Conservation (phyloP, 192 early-diverging fungal genomes). For the Obelidium mucronatum region DNA sequence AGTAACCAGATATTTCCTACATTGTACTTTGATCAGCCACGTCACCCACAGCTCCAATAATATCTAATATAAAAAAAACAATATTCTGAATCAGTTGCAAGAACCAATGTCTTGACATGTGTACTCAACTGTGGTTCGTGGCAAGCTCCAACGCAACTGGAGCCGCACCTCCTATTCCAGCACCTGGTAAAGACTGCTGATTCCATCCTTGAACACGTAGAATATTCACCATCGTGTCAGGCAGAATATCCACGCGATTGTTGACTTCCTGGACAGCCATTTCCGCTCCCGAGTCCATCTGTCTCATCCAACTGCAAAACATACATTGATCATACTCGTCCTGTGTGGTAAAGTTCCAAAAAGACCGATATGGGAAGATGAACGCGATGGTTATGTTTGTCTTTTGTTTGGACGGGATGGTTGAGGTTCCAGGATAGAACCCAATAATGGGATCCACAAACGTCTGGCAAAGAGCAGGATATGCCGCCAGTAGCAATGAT, state of each 20-base stretch:
- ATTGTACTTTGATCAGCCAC: background rate
- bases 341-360: slow-evolving; percentile 8
- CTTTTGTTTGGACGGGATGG: background rate
- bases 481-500: no score
- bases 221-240: slow-evolving; percentile 15
- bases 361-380: background rate
- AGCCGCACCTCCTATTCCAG: slow-evolving; percentile 2
- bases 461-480: no score
- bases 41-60: slow-evolving; percentile 2
- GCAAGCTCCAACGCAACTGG: background rate
- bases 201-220: slow-evolving; percentile 2
- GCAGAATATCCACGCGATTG: background rate
- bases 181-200: background rate
- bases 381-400: slow-evolving; percentile 17
- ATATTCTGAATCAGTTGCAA: background rate
- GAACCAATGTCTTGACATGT: background rate
- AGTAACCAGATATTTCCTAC: no score
- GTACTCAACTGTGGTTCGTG: no score
- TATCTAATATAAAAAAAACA: background rate
- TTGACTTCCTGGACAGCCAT: slow-evolving; percentile 3
- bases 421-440: background rate
- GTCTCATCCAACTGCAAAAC: background rate
- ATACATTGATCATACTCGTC: slow-evolving; percentile 3
- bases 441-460: background rate
- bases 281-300: slow-evolving; percentile 19